These are phyloP conservation scores for Nitzschia palea DNA, from an alignment of 108 stramenopile species.

Conservation along the genomic window DNA sequence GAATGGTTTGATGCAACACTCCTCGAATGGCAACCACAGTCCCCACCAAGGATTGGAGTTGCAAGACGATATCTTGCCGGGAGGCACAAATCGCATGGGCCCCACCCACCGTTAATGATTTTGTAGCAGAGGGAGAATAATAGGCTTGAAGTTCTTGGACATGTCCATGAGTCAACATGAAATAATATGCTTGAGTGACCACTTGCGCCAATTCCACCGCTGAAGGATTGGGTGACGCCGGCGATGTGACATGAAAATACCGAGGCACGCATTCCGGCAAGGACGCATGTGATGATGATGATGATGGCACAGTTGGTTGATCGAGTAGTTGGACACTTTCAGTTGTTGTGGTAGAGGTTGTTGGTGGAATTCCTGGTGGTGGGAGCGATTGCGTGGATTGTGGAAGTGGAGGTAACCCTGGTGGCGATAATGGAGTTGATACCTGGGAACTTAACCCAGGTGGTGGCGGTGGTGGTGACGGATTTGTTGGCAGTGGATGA, in stretches of 20 bases:
- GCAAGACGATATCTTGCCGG: conserved; percentile 45
- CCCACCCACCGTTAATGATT: conserved; percentile 74
- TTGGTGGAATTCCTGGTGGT: conserved; percentile 10
- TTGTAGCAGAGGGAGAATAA: conserved; percentile 56
- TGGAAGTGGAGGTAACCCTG: background rate
- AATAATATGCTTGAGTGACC: conserved; percentile 59
- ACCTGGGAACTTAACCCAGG: background rate
- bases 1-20: conserved; percentile 51
- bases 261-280: background rate
- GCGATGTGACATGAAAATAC: background rate
- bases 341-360: background rate
- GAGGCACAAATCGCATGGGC: conserved; percentile 66
- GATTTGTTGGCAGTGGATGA: background rate
- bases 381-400: conserved; percentile 19
- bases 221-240: background rate
- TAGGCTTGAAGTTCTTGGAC: conserved; percentile 50
- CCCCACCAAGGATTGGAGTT: conserved; percentile 58
- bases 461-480: conserved; percentile 13
- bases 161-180: conserved; percentile 35
- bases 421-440: conserved; percentile 6
- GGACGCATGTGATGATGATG: background rate
- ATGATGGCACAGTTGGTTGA: background rate
- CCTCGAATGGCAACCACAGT: conserved; percentile 53
- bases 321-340: background rate
- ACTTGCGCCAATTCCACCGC: conserved; percentile 44